Percentiles rank a stretch among this genome's conserved stretches.
Conservation (phyloP, 495 filamentous ascomycete genomes). For the Penicillium manginii region DNA sequence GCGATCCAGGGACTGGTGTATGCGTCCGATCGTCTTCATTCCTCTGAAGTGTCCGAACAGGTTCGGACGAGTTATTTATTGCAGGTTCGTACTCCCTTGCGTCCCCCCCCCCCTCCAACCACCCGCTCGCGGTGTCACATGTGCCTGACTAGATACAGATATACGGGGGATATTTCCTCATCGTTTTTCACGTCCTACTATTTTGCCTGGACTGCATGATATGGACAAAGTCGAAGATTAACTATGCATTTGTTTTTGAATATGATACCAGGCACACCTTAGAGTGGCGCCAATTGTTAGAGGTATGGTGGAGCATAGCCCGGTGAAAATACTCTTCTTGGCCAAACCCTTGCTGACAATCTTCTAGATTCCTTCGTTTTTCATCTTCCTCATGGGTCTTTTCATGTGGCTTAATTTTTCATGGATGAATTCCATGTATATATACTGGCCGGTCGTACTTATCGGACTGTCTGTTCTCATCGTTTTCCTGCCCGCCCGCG, state of each 20-base stretch:
- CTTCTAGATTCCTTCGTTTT: slow-evolving; percentile 69
- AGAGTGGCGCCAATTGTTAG: slow-evolving; percentile 87
- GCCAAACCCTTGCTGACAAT: slow-evolving; percentile 11
- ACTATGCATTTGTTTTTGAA: slow-evolving; percentile 96
- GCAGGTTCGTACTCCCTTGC: slow-evolving; percentile 51
- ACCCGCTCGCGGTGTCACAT: slow-evolving; percentile 1
- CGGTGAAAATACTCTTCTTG: background rate
- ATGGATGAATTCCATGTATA: slow-evolving; percentile 68
- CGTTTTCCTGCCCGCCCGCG: slow-evolving; percentile 73
- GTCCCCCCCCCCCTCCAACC: background rate
- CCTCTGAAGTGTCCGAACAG: slow-evolving; percentile 48
- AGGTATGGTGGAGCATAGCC: slow-evolving; percentile 45
- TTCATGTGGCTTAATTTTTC: slow-evolving; percentile 90
- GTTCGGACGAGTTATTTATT: slow-evolving; percentile 73
- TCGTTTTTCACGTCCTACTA: slow-evolving; percentile 70
- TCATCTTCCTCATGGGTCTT: slow-evolving; percentile 74
- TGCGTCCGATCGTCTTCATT: slow-evolving; percentile 56
- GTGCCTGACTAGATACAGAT: slow-evolving; percentile 56
- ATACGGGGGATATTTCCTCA: slow-evolving; percentile 83
- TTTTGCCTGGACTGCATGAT: slow-evolving; percentile 81
- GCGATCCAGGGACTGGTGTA: slow-evolving; percentile 74
- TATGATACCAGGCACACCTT: slow-evolving; percentile 83
- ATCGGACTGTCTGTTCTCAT: slow-evolving; percentile 66
- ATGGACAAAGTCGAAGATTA: slow-evolving; percentile 84
- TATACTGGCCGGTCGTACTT: slow-evolving; percentile 88